Base-by-base conservation (phyloP, 148 eudicot species). In the Fagopyrum homotropicum region DNA sequence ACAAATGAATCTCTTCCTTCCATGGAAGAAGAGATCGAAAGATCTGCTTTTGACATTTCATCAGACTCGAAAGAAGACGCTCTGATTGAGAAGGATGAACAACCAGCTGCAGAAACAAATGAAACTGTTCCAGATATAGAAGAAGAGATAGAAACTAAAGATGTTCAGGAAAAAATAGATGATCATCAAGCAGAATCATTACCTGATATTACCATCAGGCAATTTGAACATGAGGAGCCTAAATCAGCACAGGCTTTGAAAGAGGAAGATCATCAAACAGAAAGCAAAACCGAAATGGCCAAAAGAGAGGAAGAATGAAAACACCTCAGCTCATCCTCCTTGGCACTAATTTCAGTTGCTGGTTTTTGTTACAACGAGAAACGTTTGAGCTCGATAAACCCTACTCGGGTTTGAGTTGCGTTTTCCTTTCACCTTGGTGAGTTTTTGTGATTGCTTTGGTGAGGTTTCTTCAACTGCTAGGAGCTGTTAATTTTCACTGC, bases 371-470 rank as follows among this genome's bases (percentile, higher is more conserved):
- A 35, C 40, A 35, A 1, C 40, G 40, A 35, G 40, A 35, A 35
- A 35, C 1, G 40, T 54, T 40, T 40, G 15, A 5, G 47, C 5
- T 35, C 45, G 12, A 8, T 49, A 1, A 49, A 8, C 3, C 52
- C 52, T 4, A 49, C 52, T 49, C 52, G 12, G 22, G 69, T 30
- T 63, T 63, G 45, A 63, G 69, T 17, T 63, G 69, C 47, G 12
- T 9, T 49, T 66, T 40, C 71, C 43, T 40, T 66, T 66, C 71
- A 66, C 71, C 71, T 35, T 66, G 45, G 71, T 66, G 71, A 66
- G 45, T 66, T 66, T 35, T 66, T 66, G 46, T 66, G 71, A 66
- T 14, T 66, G 71, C 71, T 66, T 66, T 66, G 47, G 71, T 66
- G 71, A 64, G 69, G 45, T 35, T 64, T 64, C 26, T 30, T 64